Base-by-base conservation (phyloP, 768 basidiomycete species). In the Leccinum variicolor region DNA sequence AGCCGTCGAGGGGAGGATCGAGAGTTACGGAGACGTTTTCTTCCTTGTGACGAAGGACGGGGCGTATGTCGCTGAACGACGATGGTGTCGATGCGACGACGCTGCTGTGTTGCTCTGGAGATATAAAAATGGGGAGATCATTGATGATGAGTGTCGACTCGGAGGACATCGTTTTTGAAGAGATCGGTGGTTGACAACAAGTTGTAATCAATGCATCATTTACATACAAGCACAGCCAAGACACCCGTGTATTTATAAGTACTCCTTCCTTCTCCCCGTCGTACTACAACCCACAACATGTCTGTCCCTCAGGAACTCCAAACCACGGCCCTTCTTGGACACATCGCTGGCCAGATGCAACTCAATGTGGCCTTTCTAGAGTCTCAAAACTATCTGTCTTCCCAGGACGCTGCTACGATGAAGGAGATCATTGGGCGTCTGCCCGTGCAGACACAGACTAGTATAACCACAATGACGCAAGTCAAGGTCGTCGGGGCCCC, bases 31-130 rank as follows among this genome's bases (percentile, higher is more conserved):
- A 78, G 52, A 95, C 90, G 65, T 83, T 79, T 1, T 86, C 81
- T 66, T 94, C 83, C 64, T 81, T 79, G 75, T 90, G 86, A 63
- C 84, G 81, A 53, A 96, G 76, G 55, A 94, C 78, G 1, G 95
- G 87, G 1, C 89, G 92, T 56, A 98, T 94, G 64, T 90, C 87
- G 59, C 73, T 77, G 74, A 98, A 97, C 0, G 92, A 91, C 1
- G 79, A 66, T 1, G 96, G 96, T 0, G 96, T 98, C 1, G 89
- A 86, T n/a, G 81, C 82, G 6, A 87, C 79, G 33, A 94, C 67
- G 3, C 73, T 68, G 29, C 76, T 75, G 74, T 93, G 89, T 63
- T 93, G 87, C 52, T 92, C 90, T 9, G 77, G 73, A 1, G 85
- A 76, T 39, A 85, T 74, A 47, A 74, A 81, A 3, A 61, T 61